These are phyloP conservation scores for Raddia guianensis DNA, from an alignment of 176 grass and related monocot species.

Conservation along the genomic window DNA sequence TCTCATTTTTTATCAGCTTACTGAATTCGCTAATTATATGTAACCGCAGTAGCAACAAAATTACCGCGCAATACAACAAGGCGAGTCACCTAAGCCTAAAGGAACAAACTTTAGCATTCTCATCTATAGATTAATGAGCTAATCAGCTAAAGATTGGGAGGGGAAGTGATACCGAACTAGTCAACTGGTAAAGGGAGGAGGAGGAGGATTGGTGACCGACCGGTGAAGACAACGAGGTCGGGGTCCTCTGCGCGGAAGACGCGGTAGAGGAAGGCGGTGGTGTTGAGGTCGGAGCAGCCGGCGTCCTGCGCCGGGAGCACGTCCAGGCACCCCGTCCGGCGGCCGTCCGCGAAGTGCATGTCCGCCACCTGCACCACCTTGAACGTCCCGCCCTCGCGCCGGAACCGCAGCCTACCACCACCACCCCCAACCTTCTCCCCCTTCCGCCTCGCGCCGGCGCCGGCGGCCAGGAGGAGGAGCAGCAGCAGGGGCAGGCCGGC, in stretches of 20 bases:
- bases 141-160: background rate
- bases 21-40: background rate
- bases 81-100: background rate
- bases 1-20: background rate
- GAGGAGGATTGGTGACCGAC: slow-evolving; percentile 8
- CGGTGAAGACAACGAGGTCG: slow-evolving; percentile 96
- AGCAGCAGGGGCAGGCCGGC: background rate
- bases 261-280: slow-evolving; percentile 88
- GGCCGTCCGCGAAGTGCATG: slow-evolving; percentile 93
- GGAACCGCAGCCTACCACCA: slow-evolving; percentile 53
- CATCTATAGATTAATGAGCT: background rate
- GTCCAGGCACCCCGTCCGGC: slow-evolving; percentile 62
- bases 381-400: slow-evolving; percentile 62
- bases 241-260: slow-evolving; percentile 81
- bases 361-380: slow-evolving; percentile 95
- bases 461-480: background rate
- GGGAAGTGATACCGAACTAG: background rate
- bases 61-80: background rate
- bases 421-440: background rate
- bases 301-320: slow-evolving; percentile 61
- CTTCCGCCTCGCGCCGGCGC: slow-evolving; percentile 3
- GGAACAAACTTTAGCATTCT: background rate
- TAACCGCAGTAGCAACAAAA: background rate
- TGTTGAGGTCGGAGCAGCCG: slow-evolving; percentile 96
- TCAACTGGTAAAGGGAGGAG: background rate